These are phyloP conservation scores for Basidiobolus heterosporus DNA, from an alignment of 371 early-diverging fungal species.

Conservation along the genomic window DNA sequence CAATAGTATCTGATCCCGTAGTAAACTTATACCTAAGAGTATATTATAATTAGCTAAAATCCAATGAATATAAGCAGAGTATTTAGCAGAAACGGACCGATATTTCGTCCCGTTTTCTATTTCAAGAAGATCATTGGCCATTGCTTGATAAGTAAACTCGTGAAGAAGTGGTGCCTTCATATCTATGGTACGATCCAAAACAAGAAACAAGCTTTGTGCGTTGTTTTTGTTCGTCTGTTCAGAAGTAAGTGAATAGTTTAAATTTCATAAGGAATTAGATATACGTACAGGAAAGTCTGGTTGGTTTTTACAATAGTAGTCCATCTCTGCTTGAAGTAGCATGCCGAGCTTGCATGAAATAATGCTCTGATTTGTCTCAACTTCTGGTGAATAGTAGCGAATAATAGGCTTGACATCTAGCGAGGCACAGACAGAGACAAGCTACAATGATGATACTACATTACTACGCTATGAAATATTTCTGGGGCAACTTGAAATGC, in stretches of 20 bases:
- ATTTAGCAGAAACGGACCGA: slow-evolving; percentile 34
- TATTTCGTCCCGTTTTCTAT: slow-evolving; percentile 57
- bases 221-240: too few species aligned
- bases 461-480: slow-evolving; percentile 9
- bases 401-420: slow-evolving; percentile 77
- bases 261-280: not conserved
- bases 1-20: slow-evolving; percentile 20
- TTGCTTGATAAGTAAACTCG: slow-evolving; percentile 89
- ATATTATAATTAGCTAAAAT: not conserved
- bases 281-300: slow-evolving; percentile 36
- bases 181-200: slow-evolving; percentile 84
- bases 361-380: too few species aligned
- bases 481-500: not conserved
- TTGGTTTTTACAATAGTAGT: slow-evolving; percentile 31
- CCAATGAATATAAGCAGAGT: too few species aligned
- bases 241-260: too few species aligned
- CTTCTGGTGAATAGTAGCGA: slow-evolving; percentile 58
- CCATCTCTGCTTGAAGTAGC: slow-evolving; percentile 51
- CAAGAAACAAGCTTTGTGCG: slow-evolving; percentile 27
- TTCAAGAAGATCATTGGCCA: slow-evolving; percentile 71
- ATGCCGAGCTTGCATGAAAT: slow-evolving; percentile 39
- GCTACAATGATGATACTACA: slow-evolving; percentile 10
- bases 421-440: slow-evolving; percentile 53
- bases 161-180: slow-evolving; percentile 72
- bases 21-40: slow-evolving; percentile 18